These are phyloP conservation scores for Metschnikowia santaceciliae DNA, from an alignment of 805 yeast genomes.

Conservation along the genomic window DNA sequence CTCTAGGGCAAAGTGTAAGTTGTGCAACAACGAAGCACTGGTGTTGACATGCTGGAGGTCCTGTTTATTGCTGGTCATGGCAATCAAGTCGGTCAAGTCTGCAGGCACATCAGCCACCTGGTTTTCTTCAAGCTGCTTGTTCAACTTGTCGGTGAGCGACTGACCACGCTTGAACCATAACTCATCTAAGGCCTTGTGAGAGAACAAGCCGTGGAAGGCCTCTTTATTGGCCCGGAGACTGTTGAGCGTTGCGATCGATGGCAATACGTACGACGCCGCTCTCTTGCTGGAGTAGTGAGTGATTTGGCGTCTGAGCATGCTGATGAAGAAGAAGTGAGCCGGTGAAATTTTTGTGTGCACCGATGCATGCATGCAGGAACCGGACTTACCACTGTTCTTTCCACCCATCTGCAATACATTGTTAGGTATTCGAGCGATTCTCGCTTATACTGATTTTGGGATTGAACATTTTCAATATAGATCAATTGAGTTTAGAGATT, in stretches of 20 bases:
- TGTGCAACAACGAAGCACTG: constrained; percentile 45
- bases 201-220: constrained; percentile 49
- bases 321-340: background rate
- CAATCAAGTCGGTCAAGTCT: constrained; percentile 31
- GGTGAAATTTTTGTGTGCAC: constrained; percentile 1
- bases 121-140: constrained; percentile 29
- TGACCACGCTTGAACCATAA: constrained; percentile 48
- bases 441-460: too few relatives aligned
- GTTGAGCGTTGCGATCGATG: constrained; percentile 30
- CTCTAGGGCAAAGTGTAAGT: constrained; percentile 47
- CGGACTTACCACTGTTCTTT: background rate
- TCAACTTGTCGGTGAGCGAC: constrained; percentile 36
- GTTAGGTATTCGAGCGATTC: too few relatives aligned
- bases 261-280: constrained; percentile 31
- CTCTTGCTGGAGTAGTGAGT: constrained; percentile 8
- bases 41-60: constrained; percentile 42
- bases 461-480: too few relatives aligned
- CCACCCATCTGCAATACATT: background rate
- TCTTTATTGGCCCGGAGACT: constrained; percentile 20
- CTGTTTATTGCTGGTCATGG: constrained; percentile 42
- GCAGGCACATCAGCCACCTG: constrained; percentile 26
- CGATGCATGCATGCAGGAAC: background rate
- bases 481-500: too few relatives aligned
- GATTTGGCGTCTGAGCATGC: constrained; percentile 5
- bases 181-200: constrained; percentile 44